Base-by-base conservation (phyloP, 495 filamentous ascomycete species). In the Massariosphaeria phaeospora region DNA sequence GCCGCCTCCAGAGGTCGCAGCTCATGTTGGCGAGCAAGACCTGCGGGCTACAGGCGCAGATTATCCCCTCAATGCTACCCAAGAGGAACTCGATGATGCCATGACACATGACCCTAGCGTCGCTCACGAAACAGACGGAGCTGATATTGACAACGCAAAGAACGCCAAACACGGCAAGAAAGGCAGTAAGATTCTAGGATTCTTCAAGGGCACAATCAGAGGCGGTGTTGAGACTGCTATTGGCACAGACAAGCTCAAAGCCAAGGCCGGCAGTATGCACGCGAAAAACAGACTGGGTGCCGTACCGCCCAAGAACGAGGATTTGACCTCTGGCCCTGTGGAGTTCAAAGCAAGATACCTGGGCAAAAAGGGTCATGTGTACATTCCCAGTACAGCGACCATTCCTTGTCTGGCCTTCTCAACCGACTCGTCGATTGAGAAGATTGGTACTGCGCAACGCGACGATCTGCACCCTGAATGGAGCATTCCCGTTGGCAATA, bases 261-360 rank as follows among this genome's bases (percentile, higher is more conserved):
- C 87, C 3, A 78, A 79, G 31, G 72, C 70, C 0, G 89, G 89
- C 11, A 83, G 78, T 7, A 67, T 74, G 11, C 77, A 84, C 34
- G 86, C 89, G 0, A 82, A 80, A 61, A 79, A 88, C 48, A 74
- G 86, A 7, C 75, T 94, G 0, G 85, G 86, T 13, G 84, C 84
- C 10, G 72, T 94, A 0, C 82, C 80, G 3, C 70, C 73, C 3
- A 61, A 71, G 3, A 63, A 73, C 0, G 70, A 71, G 3, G 62
- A 68, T 30, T 55, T 65, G 0, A 68, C 71, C 0, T 73, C 77
- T 1, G 89, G 89, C 0, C 89, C 89, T 0, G 69, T 90, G 6
- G 80, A 86, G 27, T 95, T 94, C 69, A 83, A 86, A 44, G 81
- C 74, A 3, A 73, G 89, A 3, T 89, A 76, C 55, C 68, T 83